Evolutionary conservation across 257 asterid genomes (phyloP).

Genomic region (Penstemon newberryi): DNA sequence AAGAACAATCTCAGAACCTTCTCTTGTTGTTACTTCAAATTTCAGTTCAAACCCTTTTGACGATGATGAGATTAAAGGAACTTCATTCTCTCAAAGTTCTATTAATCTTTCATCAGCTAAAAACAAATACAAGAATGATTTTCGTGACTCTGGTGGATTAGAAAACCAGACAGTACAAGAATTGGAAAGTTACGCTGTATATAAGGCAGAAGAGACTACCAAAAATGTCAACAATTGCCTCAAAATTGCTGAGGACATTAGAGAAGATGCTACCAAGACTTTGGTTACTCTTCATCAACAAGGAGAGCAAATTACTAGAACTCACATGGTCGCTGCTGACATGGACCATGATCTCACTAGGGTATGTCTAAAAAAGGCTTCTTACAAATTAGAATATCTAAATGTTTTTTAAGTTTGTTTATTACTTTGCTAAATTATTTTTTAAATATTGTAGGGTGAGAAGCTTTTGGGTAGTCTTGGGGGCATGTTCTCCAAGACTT

Average conservation of each 20-base stretch:
- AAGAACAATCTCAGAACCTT: slow-evolving; percentile 63
- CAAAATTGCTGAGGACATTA: slow-evolving; percentile 89
- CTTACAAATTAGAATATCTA: neutral
- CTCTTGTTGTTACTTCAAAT: slow-evolving; percentile 32
- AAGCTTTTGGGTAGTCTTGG: slow-evolving; percentile 95
- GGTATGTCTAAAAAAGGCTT: slow-evolving; percentile 50
- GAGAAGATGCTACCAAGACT: slow-evolving; percentile 87
- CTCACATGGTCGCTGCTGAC: slow-evolving; percentile 84
- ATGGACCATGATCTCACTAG: slow-evolving; percentile 86
- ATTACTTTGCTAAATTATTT: slow-evolving; percentile 25
- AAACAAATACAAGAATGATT: slow-evolving; percentile 66
- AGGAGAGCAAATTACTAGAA: slow-evolving; percentile 89
- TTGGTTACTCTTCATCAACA: slow-evolving; percentile 85
- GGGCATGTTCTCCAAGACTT: slow-evolving; percentile 84
- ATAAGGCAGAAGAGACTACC: slow-evolving; percentile 87
- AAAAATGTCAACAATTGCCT: slow-evolving; percentile 64
- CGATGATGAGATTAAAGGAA: slow-evolving; percentile 46
- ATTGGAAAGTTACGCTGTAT: slow-evolving; percentile 68
- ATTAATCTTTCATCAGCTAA: slow-evolving; percentile 41
- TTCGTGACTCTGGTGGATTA: slow-evolving; percentile 69
- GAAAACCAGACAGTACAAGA: slow-evolving; percentile 80
- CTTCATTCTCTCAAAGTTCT: slow-evolving; percentile 42
- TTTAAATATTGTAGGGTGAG: slow-evolving; percentile 73
- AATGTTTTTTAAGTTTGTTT: neutral
- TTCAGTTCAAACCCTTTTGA: slow-evolving; percentile 65